Evolutionary conservation across 2,329 filamentous ascomycete species (phyloP).

Genomic region (Delphinella strobiligena): DNA sequence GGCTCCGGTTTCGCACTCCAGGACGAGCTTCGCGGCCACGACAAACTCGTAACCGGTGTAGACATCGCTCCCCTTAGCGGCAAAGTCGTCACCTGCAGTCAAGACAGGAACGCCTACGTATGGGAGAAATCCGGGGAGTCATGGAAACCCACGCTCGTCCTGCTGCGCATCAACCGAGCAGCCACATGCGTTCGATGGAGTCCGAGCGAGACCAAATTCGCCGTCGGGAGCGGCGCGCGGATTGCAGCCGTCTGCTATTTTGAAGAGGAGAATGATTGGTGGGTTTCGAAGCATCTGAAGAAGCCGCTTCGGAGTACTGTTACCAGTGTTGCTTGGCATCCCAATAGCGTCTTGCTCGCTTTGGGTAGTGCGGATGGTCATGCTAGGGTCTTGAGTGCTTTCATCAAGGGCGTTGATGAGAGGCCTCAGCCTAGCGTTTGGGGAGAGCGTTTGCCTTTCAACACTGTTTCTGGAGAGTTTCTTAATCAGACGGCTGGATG

Average conservation of each 20-base stretch:
- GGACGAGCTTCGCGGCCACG: constrained; percentile 90
- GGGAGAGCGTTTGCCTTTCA: constrained; percentile 94
- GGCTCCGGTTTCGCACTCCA: constrained; percentile 70
- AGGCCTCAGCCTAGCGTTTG: constrained; percentile 78
- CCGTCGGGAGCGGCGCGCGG: constrained; percentile 87
- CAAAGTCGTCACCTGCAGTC: constrained; percentile 93
- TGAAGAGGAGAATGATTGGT: constrained; percentile 99
- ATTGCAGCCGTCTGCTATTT: constrained; percentile 98
- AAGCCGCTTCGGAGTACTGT: constrained; percentile 97
- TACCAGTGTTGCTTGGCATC: constrained; percentile 90
- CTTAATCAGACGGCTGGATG: constrained; percentile 93
- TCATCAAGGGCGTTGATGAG: constrained; percentile 88
- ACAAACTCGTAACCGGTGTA: constrained; percentile 92
- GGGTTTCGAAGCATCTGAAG: constrained; percentile 98
- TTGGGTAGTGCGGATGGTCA: constrained; percentile 97
- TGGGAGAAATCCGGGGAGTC: constrained; percentile 81
- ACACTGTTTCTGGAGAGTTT: constrained; percentile 94
- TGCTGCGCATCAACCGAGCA: constrained; percentile 91
- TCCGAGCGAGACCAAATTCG: constrained; percentile 92
- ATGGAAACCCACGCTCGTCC: constrained; percentile 93
- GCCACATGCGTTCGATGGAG: constrained; percentile 97
- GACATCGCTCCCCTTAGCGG: constrained; percentile 87
- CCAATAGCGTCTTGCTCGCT: constrained; percentile 88
- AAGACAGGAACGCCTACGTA: constrained; percentile 95
- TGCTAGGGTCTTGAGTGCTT: constrained; percentile 85